Conservation (phyloP, 1,284 basidiomycete species). For the Malassezia caprae region DNA sequence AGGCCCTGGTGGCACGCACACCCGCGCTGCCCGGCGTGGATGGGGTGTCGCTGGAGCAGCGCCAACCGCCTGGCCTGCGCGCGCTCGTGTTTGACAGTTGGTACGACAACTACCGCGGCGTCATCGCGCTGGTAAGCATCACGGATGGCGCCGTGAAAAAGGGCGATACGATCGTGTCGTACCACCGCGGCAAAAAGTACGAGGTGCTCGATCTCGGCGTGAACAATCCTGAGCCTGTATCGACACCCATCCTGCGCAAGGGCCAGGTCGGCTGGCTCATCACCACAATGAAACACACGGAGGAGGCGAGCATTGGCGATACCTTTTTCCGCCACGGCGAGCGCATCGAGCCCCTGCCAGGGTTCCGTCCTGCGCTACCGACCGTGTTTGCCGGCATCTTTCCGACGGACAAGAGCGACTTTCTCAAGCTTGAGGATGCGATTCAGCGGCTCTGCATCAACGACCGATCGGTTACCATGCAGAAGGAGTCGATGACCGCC, state of each 20-base stretch:
- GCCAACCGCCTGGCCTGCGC: conserved; percentile 50
- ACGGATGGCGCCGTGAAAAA: conserved; percentile 55
- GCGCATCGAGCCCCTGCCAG: conserved; percentile 72
- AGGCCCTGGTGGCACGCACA: conserved; percentile 66
- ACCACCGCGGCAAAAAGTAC: conserved; percentile 77
- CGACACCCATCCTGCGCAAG: conserved; percentile 56
- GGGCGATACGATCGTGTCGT: conserved; percentile 62
- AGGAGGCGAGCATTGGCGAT: conserved; percentile 91
- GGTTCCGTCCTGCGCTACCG: conserved; percentile 81
- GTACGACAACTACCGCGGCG: conserved; percentile 91
- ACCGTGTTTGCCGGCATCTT: conserved; percentile 98
- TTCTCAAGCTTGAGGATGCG: conserved; percentile 87
- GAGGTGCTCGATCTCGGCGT: conserved; percentile 85
- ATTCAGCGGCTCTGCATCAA: conserved; percentile 76
- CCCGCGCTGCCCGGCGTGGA: conserved; percentile 32
- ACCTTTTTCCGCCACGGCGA: conserved; percentile 73
- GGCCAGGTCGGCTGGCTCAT: conserved; percentile 69
- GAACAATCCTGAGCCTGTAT: conserved; percentile 60
- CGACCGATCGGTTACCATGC: conserved; percentile 80
- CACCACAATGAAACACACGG: conserved; percentile 95
- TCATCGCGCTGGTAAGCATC: conserved; percentile 80
- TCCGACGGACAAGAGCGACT: conserved; percentile 82
- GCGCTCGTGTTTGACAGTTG: conserved; percentile 83
- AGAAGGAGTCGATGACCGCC: conserved; percentile 82
- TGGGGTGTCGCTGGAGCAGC: conserved; percentile 21